Evolutionary conservation across 139 green algal species (phyloP).

Genomic region (Micractinium sp.): DNA sequence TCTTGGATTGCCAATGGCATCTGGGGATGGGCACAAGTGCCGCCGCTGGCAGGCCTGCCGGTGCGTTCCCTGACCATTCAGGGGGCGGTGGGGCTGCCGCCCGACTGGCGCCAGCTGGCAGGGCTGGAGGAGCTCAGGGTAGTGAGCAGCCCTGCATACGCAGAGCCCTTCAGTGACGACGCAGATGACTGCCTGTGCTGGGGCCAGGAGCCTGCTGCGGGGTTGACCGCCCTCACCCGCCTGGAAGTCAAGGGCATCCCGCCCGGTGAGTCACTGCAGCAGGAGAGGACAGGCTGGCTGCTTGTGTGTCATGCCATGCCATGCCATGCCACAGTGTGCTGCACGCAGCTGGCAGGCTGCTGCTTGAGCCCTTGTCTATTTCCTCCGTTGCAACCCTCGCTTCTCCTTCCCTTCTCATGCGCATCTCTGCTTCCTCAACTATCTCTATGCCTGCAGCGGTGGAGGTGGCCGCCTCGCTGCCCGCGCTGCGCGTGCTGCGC

Average conservation of each 20-base stretch:
- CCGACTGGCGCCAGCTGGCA: neutral
- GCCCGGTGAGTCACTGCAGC: neutral
- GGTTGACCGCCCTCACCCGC: neutral
- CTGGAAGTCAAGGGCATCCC: constrained; percentile 3
- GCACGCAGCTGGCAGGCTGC: no score
- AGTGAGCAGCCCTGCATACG: neutral
- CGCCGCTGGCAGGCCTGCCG: neutral
- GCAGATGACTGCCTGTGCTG: neutral
- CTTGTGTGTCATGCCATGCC: no score
- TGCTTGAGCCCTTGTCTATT: no score
- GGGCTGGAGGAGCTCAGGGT: neutral
- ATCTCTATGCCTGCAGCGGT: neutral
- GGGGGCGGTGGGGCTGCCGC: neutral
- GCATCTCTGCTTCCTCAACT: no score
- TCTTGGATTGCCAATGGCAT: neutral
- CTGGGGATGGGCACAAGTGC: neutral
- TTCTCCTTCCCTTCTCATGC: no score
- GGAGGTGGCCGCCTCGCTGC: neutral
- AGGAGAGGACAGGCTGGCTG: no score
- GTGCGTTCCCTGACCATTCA: neutral
- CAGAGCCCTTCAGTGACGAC: neutral
- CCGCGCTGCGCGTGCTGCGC: neutral
- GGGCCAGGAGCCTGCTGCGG: neutral
- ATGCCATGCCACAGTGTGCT: no score
- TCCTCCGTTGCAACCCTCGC: no score